phyloP scores from a whole-genome alignment of 1,139 yeast genomes.

The Zygosaccharomyces sapae region DNA sequence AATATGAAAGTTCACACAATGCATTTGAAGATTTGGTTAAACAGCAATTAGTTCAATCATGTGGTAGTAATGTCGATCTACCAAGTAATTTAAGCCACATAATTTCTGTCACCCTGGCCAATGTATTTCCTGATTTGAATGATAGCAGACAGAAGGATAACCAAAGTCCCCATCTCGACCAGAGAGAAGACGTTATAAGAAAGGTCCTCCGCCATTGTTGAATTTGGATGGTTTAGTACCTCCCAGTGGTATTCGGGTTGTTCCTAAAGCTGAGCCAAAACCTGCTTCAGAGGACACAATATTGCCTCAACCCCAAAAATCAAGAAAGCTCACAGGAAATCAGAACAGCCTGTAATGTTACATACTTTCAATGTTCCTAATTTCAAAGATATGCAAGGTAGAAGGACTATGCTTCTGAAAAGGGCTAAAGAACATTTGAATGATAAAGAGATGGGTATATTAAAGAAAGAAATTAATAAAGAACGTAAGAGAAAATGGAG shows the following conservation, averaged over 20 bases:
- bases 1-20: conserved; percentile 11
- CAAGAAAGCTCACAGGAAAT: conserved; percentile 9
- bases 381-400: conserved; percentile 16
- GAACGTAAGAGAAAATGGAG: conserved; percentile 92
- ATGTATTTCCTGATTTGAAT: conserved; percentile 22
- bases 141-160: conserved; percentile 8
- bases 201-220: conserved; percentile 20
- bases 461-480: conserved; percentile 55
- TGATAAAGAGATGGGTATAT: conserved; percentile 54
- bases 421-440: conserved; percentile 26
- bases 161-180: conserved; percentile 9
- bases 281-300: neutral
- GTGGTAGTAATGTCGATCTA: conserved; percentile 23
- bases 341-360: conserved; percentile 18
- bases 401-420: conserved; percentile 23
- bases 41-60: conserved; percentile 17
- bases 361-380: conserved; percentile 35
- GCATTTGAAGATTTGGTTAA: conserved; percentile 23
- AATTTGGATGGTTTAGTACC: conserved; percentile 31
- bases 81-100: conserved; percentile 31
- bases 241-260: conserved; percentile 14
- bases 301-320: conserved; percentile 1
- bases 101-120: conserved; percentile 35
- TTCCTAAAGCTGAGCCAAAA: conserved; percentile 32
- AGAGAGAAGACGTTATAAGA: conserved; percentile 14